Evolutionary conservation across 2,329 filamentous ascomycete genomes (phyloP).

Genomic region (Xylariaceae sp.): DNA sequence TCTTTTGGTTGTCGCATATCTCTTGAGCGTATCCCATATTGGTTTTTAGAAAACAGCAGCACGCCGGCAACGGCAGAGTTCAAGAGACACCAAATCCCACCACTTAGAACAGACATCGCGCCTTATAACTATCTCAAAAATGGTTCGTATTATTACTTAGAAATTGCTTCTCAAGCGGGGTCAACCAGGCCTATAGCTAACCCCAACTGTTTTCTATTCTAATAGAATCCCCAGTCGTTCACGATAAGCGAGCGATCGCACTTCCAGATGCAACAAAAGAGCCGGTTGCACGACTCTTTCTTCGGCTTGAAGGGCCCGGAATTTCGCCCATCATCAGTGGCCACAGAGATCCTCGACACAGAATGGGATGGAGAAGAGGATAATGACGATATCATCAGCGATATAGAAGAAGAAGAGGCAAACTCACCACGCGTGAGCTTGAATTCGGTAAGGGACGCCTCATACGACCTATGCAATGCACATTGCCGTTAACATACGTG

Average conservation of each 20-base stretch:
- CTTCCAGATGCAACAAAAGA: slow-evolving; percentile 51
- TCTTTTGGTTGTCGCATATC: slow-evolving; percentile 22
- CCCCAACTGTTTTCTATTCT: too few relatives aligned
- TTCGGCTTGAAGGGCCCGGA: slow-evolving; percentile 55
- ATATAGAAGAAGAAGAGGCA: slow-evolving; percentile 53
- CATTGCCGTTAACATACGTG: slow-evolving; percentile 6
- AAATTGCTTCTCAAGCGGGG: slow-evolving; percentile 1
- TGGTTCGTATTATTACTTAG: slow-evolving; percentile 16
- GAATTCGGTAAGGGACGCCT: slow-evolving; percentile 59
- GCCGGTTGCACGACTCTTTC: slow-evolving; percentile 52
- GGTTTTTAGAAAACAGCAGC: slow-evolving; percentile 25
- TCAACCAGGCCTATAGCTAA: too few relatives aligned
- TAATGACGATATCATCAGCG: slow-evolving; percentile 61
- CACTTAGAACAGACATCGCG: slow-evolving; percentile 11
- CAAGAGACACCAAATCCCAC: slow-evolving; percentile 16
- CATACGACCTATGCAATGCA: not conserved
- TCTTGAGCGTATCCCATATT: slow-evolving; percentile 25
- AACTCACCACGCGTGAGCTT: slow-evolving; percentile 65
- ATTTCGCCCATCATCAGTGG: slow-evolving; percentile 62
- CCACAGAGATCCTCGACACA: slow-evolving; percentile 75
- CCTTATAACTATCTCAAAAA: too few relatives aligned
- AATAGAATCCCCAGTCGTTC: slow-evolving; percentile 27
- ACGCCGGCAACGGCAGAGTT: slow-evolving; percentile 33
- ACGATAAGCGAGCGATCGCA: slow-evolving; percentile 33
- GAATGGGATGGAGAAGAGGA: too few relatives aligned